phyloP scores from a whole-genome alignment of 208 protist genomes.

The Angomonas ambiguus region DNA sequence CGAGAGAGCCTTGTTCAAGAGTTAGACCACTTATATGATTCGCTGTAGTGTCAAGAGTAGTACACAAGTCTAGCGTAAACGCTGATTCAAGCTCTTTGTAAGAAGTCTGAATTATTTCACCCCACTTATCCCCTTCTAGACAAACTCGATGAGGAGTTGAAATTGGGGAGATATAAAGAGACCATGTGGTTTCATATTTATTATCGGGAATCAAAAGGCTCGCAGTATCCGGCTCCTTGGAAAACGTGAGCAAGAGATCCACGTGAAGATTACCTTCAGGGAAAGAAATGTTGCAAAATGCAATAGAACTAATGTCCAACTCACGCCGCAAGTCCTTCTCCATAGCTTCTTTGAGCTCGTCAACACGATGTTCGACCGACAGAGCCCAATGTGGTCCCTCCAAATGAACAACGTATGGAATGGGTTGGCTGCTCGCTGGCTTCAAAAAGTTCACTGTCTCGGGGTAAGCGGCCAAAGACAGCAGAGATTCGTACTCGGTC shows the following conservation, averaged over 20 bases:
- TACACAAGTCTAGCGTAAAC: constrained; percentile 26
- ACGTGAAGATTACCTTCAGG: neutral
- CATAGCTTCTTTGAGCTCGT: neutral
- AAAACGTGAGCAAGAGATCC: neutral
- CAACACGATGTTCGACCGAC: neutral
- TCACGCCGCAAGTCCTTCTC: neutral
- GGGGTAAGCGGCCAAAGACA: too few species aligned
- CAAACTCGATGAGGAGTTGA: constrained; percentile 34
- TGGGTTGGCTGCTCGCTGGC: neutral
- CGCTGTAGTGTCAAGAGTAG: constrained; percentile 8
- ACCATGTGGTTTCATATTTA: neutral
- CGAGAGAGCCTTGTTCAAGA: neutral
- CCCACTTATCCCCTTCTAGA: constrained; percentile 36
- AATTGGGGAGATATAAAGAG: neutral
- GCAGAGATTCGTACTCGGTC: too few species aligned
- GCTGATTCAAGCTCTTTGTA: constrained; percentile 18
- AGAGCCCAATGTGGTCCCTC: constrained; percentile 14
- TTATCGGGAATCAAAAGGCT: neutral
- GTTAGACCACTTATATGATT: neutral
- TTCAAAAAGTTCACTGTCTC: neutral
- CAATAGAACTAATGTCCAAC: neutral
- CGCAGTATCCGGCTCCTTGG: neutral
- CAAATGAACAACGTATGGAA: constrained; percentile 5
- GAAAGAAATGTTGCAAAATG: neutral
- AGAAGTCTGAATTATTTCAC: constrained; percentile 11